Conservation (phyloP, 345 rosid species). For the Acer campestre region DNA sequence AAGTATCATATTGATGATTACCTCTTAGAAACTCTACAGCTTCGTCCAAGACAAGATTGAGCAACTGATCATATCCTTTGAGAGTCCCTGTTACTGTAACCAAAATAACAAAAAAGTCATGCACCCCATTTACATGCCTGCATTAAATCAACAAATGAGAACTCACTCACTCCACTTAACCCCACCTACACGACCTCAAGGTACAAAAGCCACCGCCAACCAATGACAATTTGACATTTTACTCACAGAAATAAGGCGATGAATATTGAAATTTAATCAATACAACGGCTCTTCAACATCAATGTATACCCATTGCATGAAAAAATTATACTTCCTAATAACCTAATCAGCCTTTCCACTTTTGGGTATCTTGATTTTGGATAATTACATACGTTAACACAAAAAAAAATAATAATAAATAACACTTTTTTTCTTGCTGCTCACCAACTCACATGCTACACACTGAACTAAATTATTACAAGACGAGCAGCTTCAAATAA, state of each 20-base stretch:
- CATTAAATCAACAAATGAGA: background rate
- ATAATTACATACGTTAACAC: background rate
- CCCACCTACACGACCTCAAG: background rate
- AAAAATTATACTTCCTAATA: no score
- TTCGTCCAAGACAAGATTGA: slow-evolving; percentile 92
- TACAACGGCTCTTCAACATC: background rate
- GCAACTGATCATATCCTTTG: slow-evolving; percentile 91
- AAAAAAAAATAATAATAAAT: no score
- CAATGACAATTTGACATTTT: background rate
- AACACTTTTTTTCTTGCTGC: background rate
- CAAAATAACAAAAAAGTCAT: background rate
- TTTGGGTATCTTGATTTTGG: background rate
- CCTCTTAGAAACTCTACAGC: slow-evolving; percentile 88
- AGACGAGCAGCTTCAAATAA: background rate
- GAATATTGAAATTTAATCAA: background rate
- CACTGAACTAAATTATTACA: background rate
- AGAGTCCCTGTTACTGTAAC: slow-evolving; percentile 84
- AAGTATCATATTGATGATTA: slow-evolving; percentile 29
- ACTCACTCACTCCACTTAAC: background rate
- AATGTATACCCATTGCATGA: background rate
- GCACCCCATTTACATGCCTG: background rate
- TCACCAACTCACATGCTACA: background rate
- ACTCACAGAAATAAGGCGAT: no score
- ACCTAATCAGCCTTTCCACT: background rate
- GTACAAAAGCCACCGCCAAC: background rate